Percentiles rank a stretch among this genome's conserved stretches.
Conservation (phyloP, 2,329 filamentous ascomycete species). For the Nemania abortiva region DNA sequence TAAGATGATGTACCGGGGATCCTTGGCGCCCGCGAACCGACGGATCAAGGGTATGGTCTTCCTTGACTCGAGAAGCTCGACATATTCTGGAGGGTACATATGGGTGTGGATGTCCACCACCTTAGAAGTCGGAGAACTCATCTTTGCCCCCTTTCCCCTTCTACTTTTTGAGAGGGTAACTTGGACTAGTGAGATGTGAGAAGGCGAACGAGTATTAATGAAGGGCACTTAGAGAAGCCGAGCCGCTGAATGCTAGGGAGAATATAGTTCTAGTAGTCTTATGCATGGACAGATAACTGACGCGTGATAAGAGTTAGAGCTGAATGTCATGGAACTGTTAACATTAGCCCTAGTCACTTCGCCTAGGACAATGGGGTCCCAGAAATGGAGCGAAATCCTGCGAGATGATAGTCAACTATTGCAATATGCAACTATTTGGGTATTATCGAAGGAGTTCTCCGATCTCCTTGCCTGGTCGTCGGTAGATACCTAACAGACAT, state of each 20-base stretch:
- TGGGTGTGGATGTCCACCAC: slow-evolving; percentile 78
- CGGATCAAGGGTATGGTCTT: slow-evolving; percentile 77
- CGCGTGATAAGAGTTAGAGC: slow-evolving; percentile 11
- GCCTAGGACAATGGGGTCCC: background rate
- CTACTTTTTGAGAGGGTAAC: background rate
- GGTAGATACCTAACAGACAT: slow-evolving; percentile 1
- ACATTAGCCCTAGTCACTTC: background rate
- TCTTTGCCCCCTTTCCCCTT: slow-evolving; percentile 37
- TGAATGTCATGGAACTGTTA: background rate
- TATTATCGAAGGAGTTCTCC: background rate
- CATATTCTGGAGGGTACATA: slow-evolving; percentile 75
- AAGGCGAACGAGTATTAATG: background rate
- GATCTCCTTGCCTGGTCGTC: slow-evolving; percentile 19
- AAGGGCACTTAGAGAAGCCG: background rate
- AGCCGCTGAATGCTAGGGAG: background rate
- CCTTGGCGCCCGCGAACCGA: slow-evolving; percentile 67
- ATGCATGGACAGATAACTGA: background rate
- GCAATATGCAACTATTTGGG: background rate
- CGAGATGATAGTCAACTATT: background rate
- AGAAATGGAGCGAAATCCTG: slow-evolving; percentile 2
- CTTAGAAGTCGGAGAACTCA: slow-evolving; percentile 54
- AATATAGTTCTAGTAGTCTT: background rate
- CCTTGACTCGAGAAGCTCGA: slow-evolving; percentile 70
- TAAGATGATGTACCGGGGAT: slow-evolving; percentile 75
- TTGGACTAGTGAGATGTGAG: too few species aligned